Percentiles rank a stretch among this genome's conserved stretches.
Conservation (phyloP, 2,329 filamentous ascomycete species). For the Colletotrichum theobromicola region DNA sequence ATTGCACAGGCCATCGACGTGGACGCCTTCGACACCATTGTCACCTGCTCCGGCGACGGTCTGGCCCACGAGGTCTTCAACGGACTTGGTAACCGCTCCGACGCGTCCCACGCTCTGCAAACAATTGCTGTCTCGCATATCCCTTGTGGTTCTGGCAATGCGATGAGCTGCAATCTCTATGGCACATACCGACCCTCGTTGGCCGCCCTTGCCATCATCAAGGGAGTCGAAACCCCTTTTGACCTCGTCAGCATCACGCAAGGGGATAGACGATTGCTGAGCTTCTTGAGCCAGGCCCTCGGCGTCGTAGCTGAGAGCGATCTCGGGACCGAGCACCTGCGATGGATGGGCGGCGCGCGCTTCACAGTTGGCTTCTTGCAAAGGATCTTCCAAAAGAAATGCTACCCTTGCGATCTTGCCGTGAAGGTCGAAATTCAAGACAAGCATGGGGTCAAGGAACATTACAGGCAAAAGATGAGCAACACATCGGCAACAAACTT, state of each 20-base stretch:
- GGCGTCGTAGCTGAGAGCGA: conserved; percentile 92
- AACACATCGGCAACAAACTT: conserved; percentile 31
- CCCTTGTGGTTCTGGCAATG: conserved; percentile 93
- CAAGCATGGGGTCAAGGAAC: conserved; percentile 75
- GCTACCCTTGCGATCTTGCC: conserved; percentile 89
- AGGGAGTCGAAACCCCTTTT: conserved; percentile 82
- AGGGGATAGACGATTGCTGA: conserved; percentile 74
- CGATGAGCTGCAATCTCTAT: conserved; percentile 87
- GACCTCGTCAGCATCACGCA: conserved; percentile 91
- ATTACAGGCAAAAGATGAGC: conserved; percentile 64
- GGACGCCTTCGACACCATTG: conserved; percentile 81
- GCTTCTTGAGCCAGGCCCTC: conserved; percentile 88
- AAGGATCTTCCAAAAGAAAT: conserved; percentile 74
- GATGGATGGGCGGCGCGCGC: conserved; percentile 88
- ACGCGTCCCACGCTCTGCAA: conserved; percentile 75
- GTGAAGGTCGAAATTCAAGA: conserved; percentile 81
- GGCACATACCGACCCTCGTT: conserved; percentile 78
- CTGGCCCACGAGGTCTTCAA: conserved; percentile 95
- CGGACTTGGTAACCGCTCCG: conserved; percentile 77
- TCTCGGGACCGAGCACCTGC: conserved; percentile 85
- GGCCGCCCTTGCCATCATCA: conserved; percentile 84
- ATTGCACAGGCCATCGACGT: conserved; percentile 79
- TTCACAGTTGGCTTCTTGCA: conserved; percentile 88
- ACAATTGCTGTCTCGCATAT: conserved; percentile 85
- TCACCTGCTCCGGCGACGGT: conserved; percentile 91